Conservation (phyloP, 78 protist species). For the Dictyostelium brefeldianum region DNA sequence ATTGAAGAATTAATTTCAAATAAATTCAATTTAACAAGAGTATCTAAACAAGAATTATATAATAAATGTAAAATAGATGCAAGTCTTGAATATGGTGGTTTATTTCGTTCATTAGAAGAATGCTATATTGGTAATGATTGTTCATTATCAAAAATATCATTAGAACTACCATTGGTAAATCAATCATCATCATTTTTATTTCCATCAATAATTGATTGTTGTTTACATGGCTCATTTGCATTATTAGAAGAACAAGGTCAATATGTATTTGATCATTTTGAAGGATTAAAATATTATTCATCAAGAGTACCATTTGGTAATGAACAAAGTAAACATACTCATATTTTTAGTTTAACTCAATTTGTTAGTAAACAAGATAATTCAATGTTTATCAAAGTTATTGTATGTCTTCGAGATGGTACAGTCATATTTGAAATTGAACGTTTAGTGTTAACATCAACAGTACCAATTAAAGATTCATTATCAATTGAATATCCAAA, state of each 20-base stretch:
- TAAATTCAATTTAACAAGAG: conserved; percentile 16
- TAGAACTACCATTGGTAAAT: neutral
- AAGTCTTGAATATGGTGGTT: neutral
- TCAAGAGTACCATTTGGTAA: neutral
- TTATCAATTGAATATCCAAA: conserved; percentile 16
- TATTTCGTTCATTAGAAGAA: neutral
- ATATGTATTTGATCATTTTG: conserved; percentile 32
- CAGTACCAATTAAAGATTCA: neutral
- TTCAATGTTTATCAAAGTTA: neutral
- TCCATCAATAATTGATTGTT: conserved; percentile 36
- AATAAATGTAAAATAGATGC: neutral
- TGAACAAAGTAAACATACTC: no score
- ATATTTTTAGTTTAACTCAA: no score
- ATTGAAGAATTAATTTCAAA: neutral
- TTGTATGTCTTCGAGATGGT: conserved; percentile 22
- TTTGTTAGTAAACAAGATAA: neutral
- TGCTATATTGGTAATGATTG: conserved; percentile 22
- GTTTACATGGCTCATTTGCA: conserved; percentile 27
- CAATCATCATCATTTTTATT: conserved; percentile 2
- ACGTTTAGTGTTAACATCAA: neutral
- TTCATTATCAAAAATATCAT: neutral
- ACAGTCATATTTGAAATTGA: conserved; percentile 12
- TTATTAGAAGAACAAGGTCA: conserved; percentile 14
- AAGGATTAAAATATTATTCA: conserved; percentile 5
- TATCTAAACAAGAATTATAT: neutral